Conservation (phyloP, 495 filamentous ascomycete genomes). For the Amorphotheca resinae region DNA sequence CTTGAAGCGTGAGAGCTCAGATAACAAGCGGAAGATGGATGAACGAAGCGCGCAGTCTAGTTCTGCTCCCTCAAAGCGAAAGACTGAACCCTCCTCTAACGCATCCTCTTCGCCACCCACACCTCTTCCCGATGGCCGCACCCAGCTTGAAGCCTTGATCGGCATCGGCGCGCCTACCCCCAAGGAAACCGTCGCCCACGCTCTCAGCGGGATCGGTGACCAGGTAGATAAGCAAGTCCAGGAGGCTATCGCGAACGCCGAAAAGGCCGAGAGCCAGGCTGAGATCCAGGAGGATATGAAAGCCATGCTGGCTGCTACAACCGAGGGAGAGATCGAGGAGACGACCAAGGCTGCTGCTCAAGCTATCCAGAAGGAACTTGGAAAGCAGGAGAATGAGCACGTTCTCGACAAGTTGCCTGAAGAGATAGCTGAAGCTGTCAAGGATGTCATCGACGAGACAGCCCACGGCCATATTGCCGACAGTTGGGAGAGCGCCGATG, state of each 20-base stretch:
- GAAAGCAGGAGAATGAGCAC: constrained; percentile 39
- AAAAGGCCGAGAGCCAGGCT: constrained; percentile 34
- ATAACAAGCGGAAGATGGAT: constrained; percentile 17
- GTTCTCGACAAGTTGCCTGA: constrained; percentile 34
- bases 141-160: constrained; percentile 26
- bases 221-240: constrained; percentile 58
- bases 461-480: constrained; percentile 44
- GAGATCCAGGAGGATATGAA: constrained; percentile 33
- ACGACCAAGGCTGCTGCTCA: constrained; percentile 33
- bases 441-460: constrained; percentile 46
- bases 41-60: constrained; percentile 21
- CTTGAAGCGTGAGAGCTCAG: constrained; percentile 18
- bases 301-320: constrained; percentile 29
- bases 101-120: constrained; percentile 17
- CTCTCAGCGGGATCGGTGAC: constrained; percentile 54
- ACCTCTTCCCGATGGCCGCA: constrained; percentile 22
- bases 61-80: constrained; percentile 31
- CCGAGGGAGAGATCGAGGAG: constrained; percentile 33
- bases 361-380: constrained; percentile 42
- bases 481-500: constrained; percentile 63
- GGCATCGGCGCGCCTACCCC: constrained; percentile 21
- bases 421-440: constrained; percentile 41
- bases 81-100: constrained; percentile 31
- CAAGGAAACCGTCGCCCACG: constrained; percentile 57
- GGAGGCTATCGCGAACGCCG: constrained; percentile 47